Evolutionary conservation across 129 eudicot genomes (phyloP).

Genomic region (Cynara cardunculus): DNA sequence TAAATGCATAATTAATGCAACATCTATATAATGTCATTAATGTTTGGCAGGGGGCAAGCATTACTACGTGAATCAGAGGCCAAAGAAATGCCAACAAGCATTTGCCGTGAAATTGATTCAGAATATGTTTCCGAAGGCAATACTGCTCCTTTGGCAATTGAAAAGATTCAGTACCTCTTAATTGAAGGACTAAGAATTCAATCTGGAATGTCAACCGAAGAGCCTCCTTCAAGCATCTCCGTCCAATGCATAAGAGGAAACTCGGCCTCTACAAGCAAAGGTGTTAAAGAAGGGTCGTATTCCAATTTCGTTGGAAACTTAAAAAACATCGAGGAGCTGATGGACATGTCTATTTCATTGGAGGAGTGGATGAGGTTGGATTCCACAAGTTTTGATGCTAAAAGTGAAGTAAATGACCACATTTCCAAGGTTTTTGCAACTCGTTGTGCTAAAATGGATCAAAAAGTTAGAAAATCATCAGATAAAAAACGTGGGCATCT

Average conservation of each 20-base stretch:
- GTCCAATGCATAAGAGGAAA: constrained; percentile 12
- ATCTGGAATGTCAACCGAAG: constrained; percentile 58
- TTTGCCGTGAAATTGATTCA: constrained; percentile 20
- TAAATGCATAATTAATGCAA: not conserved
- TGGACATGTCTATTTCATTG: constrained; percentile 38
- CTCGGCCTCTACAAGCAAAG: constrained; percentile 19
- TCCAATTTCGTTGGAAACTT: not conserved
- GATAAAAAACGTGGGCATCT: constrained; percentile 1
- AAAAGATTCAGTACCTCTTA: constrained; percentile 56
- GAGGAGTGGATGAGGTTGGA: constrained; percentile 31
- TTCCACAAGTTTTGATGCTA: not conserved
- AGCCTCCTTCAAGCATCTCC: constrained; percentile 42
- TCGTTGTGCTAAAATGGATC: constrained; percentile 1
- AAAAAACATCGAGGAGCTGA: constrained; percentile 36
- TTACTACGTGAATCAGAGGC: constrained; percentile 15
- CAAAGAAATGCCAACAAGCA: constrained; percentile 4
- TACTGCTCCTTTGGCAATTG: constrained; percentile 50
- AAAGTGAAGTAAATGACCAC: not conserved
- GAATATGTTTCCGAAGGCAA: constrained; percentile 43
- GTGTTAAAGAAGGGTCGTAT: not conserved
- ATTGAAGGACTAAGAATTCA: constrained; percentile 70
- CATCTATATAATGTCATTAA: not conserved
- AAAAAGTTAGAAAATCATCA: not conserved
- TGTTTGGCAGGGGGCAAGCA: constrained; percentile 24
- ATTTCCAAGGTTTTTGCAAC: constrained; percentile 14